Conservation (phyloP, 345 rosid genomes). For the Eucalyptus leucophloia region DNA sequence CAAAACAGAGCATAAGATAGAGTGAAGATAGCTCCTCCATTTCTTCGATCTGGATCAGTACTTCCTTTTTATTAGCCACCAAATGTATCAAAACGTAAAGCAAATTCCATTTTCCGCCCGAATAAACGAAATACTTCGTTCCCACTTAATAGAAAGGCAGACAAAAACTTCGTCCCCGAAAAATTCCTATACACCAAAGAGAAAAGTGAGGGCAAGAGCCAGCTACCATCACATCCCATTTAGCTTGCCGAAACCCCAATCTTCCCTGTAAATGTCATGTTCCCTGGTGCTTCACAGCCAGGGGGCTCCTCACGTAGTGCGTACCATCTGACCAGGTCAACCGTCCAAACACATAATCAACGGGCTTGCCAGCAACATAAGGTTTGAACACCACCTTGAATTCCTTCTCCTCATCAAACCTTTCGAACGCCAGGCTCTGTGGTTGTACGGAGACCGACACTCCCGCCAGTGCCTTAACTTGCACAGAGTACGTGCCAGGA, state of each 20-base stretch:
- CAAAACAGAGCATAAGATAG: neutral
- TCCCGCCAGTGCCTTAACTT: constrained; percentile 1
- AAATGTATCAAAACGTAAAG: neutral
- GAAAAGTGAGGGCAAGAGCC: neutral
- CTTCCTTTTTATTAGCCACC: neutral
- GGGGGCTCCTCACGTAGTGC: constrained; percentile 32
- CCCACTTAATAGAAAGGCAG: neutral
- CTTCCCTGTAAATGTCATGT: neutral
- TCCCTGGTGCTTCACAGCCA: neutral
- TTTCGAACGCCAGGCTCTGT: neutral
- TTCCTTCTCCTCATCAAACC: constrained; percentile 12
- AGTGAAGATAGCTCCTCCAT: neutral
- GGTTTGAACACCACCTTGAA: constrained; percentile 10
- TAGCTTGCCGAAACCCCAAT: neutral
- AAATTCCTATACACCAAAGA: neutral
- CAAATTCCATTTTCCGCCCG: neutral
- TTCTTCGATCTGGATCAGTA: neutral
- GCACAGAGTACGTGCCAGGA: constrained; percentile 12
- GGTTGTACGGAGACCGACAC: constrained; percentile 11
- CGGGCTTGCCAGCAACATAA: neutral
- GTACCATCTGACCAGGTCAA: constrained; percentile 27
- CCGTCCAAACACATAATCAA: constrained; percentile 9
- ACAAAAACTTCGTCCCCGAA: neutral
- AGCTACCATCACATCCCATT: neutral
- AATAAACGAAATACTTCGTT: neutral